phyloP scores from a whole-genome alignment of 345 rosid species.

The Carallia brachiata region DNA sequence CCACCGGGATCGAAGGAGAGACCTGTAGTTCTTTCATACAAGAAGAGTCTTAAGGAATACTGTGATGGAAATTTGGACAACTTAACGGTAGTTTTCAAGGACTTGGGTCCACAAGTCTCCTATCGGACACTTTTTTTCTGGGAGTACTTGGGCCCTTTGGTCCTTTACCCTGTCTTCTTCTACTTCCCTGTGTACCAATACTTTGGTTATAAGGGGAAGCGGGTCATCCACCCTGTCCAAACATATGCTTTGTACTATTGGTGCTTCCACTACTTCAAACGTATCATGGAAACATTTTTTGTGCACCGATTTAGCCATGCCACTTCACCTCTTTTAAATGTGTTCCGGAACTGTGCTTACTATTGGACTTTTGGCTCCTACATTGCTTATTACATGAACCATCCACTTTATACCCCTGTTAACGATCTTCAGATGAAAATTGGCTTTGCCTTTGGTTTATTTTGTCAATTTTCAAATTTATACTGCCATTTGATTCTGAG shows the following conservation, averaged over 20 bases:
- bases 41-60: conserved; percentile 71
- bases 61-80: conserved; percentile 52
- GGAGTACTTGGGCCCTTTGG: conserved; percentile 86
- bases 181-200: conserved; percentile 74
- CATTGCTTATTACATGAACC: conserved; percentile 91
- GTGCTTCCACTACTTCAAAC: conserved; percentile 96
- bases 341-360: conserved; percentile 90
- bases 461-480: conserved; percentile 77
- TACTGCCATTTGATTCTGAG: conserved; percentile 84
- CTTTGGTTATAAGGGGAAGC: conserved; percentile 66
- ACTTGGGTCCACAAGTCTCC: conserved; percentile 92
- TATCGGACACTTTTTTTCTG: conserved; percentile 93
- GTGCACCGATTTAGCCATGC: conserved; percentile 93
- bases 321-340: conserved; percentile 84
- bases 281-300: conserved; percentile 92
- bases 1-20: conserved; percentile 73
- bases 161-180: conserved; percentile 86
- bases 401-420: conserved; percentile 89
- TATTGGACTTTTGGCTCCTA: conserved; percentile 88
- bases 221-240: conserved; percentile 74
- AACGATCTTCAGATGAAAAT: conserved; percentile 91
- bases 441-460: conserved; percentile 78
- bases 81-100: conserved; percentile 80
- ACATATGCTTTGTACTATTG: conserved; percentile 91
- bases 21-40: conserved; percentile 60